Percentiles rank a stretch among this genome's conserved stretches.
phyloP scores from a whole-genome alignment of 805 yeast genomes.

The Cyberlindnera subsufficiens region DNA sequence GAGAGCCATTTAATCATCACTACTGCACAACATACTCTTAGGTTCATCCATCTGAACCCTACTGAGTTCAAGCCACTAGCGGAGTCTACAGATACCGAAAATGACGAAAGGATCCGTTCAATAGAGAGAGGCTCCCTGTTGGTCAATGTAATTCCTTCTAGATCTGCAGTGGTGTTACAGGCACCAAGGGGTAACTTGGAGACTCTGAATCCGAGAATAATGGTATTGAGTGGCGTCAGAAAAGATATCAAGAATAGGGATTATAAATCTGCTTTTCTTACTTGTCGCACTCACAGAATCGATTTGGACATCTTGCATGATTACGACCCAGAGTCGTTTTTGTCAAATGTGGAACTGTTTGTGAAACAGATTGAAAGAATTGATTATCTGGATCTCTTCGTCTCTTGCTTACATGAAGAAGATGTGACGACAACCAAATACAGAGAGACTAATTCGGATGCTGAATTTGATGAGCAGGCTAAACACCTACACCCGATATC shows the following conservation, averaged over 20 bases:
- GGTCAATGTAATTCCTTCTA: constrained; percentile 76
- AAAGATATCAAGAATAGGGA: constrained; percentile 49
- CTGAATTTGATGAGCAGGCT: constrained; percentile 25
- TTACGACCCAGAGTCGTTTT: constrained; percentile 68
- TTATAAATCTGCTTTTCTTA: constrained; percentile 69
- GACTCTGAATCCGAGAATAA: constrained; percentile 86
- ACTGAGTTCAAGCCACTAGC: constrained; percentile 33
- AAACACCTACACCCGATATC: constrained; percentile 28
- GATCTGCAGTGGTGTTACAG: constrained; percentile 76
- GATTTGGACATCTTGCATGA: constrained; percentile 88
- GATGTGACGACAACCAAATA: constrained; percentile 82
- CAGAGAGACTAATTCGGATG: constrained; percentile 52
- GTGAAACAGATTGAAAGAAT: constrained; percentile 63
- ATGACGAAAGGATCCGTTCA: constrained; percentile 80
- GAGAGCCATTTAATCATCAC: constrained; percentile 74
- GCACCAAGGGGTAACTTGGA: constrained; percentile 97
- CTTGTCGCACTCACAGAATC: constrained; percentile 87
- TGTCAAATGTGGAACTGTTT: constrained; percentile 56
- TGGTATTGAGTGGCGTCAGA: constrained; percentile 84
- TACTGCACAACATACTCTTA: constrained; percentile 78
- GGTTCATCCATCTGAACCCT: constrained; percentile 66
- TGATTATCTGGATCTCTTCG: constrained; percentile 79
- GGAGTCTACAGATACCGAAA: constrained; percentile 30
- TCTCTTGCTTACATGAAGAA: constrained; percentile 80
- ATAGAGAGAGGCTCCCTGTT: constrained; percentile 90